Evolutionary conservation across 2,329 filamentous ascomycete genomes (phyloP), one percentile per base, ranked within the genome.

Genomic region (Davidsoniella neocaledoniae): DNA sequence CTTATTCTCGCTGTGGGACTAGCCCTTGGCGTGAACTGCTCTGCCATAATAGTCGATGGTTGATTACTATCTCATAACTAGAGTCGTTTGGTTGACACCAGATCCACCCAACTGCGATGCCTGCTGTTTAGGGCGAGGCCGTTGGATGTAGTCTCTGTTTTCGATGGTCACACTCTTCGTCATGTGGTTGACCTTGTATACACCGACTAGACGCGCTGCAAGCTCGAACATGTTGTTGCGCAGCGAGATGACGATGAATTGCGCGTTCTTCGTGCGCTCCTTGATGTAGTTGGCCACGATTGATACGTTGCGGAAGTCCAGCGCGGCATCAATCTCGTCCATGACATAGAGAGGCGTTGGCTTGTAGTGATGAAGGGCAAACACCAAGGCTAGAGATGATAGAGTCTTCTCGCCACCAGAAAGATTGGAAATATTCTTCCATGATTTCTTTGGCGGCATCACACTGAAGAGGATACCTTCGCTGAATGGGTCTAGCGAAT

Each of bases 221-320:
- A 98, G 78, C 71, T 98, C 91, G 66, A 98, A 98, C 91, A 98
- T 98, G 71, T 98, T 98, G 68, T 98, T 98, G 60, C 91, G 76
- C 59, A 98, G 72, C 14, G 87, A 95, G 61, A 98, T 98, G 61
- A 98, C 91, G 58, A 98, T 91, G 64, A 98, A 98, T 63, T 98
- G 91, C 1, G 91, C 93, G 66, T 98, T 98, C 74, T 95, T 96
- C 54, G 91, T 98, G 49, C 91, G 76, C 69, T 98, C 91, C 69
- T 95, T 96, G 74, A 98, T 98, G 64, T 98, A 98, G 59, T 87
- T 91, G 52, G 91, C 91, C 43, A 98, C 91, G 61, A 98, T 98
- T 1, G 87, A 94, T 39, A 96, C 91, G 63, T 98, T 98, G 67
- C 88, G 74, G 72, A 98, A 98, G 69, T 98, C 91, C 68, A 98